phyloP scores from a whole-genome alignment of 805 yeast genomes.

The Cyberlindnera maritima region DNA sequence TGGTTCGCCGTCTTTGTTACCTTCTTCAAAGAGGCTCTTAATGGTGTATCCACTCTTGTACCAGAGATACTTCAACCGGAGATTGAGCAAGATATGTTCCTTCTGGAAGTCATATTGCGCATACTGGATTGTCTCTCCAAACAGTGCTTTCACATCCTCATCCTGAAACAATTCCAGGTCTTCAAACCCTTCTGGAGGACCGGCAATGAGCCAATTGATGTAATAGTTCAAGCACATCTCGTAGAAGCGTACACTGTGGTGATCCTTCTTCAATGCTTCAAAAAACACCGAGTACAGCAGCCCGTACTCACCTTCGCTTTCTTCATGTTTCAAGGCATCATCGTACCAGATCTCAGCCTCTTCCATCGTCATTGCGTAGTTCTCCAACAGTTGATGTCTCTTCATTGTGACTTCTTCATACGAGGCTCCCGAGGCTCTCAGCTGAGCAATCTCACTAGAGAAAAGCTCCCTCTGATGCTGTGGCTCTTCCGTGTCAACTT shows the following conservation, averaged over 20 bases:
- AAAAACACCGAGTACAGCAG: background rate
- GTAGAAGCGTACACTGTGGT: slow-evolving; percentile 1
- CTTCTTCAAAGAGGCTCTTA: slow-evolving; percentile 7
- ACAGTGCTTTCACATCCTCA: slow-evolving; percentile 1
- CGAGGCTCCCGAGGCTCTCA: background rate
- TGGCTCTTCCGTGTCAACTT: background rate
- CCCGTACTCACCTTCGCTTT: background rate
- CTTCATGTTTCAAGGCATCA: slow-evolving; percentile 3
- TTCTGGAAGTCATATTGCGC: background rate
- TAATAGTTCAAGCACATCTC: slow-evolving; percentile 6
- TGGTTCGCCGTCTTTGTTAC: background rate
- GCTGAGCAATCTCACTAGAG: background rate
- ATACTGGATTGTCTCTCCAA: background rate
- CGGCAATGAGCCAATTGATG: slow-evolving; percentile 1
- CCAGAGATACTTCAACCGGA: background rate
- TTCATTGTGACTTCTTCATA: slow-evolving; percentile 6
- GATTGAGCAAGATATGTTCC: background rate
- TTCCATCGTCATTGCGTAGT: slow-evolving; percentile 5
- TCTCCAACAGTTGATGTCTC: slow-evolving; percentile 1
- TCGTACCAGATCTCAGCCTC: slow-evolving; percentile 7
- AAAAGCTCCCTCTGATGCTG: background rate
- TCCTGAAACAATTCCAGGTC: slow-evolving; percentile 1
- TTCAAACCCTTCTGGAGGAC: slow-evolving; percentile 2
- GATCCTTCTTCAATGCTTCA: background rate
- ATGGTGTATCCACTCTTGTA: background rate